A percentile compares a stretch with the other conserved stretches of the same genome.
Evolutionary conservation across 1,284 basidiomycete genomes (phyloP).

Genomic region (Coriolopsis trogii): DNA sequence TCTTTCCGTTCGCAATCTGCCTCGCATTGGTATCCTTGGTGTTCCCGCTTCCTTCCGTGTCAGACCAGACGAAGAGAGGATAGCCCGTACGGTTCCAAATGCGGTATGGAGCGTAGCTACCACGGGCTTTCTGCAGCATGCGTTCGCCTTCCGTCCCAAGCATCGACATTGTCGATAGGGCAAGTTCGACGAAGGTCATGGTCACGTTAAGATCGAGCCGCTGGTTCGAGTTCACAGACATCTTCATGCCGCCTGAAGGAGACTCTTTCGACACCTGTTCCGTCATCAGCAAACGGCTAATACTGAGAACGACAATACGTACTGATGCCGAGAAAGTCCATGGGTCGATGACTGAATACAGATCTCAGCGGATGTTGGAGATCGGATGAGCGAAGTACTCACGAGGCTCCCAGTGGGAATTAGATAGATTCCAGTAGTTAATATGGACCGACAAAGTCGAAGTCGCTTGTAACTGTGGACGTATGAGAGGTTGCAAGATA

Average conservation of each 20-base stretch:
- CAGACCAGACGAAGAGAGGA: constrained; percentile 81
- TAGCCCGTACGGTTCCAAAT: constrained; percentile 93
- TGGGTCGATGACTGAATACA: constrained; percentile 83
- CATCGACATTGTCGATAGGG: constrained; percentile 73
- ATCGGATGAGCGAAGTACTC: constrained; percentile 29
- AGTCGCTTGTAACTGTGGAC: constrained; percentile 73
- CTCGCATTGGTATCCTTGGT: constrained; percentile 50
- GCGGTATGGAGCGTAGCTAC: constrained; percentile 91
- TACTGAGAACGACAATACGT: constrained; percentile 26
- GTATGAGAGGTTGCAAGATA: constrained; percentile 1
- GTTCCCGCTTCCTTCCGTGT: constrained; percentile 57
- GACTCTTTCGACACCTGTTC: constrained; percentile 58
- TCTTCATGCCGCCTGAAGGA: constrained; percentile 55
- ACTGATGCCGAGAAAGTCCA: constrained; percentile 89
- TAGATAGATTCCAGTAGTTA: constrained; percentile 96
- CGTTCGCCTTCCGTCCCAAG: constrained; percentile 77
- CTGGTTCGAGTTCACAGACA: constrained; percentile 78
- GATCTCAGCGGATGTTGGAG: not conserved
- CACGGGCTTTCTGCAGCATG: constrained; percentile 74
- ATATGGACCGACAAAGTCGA: constrained; percentile 83
- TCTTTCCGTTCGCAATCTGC: constrained; percentile 74
- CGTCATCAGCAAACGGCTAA: not conserved
- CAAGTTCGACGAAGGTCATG: constrained; percentile 89
- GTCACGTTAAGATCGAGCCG: constrained; percentile 93
- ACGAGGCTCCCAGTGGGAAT: constrained; percentile 99